Evolutionary conservation across 768 basidiomycete genomes (phyloP).

Genomic region (Tephrocybe rancida): DNA sequence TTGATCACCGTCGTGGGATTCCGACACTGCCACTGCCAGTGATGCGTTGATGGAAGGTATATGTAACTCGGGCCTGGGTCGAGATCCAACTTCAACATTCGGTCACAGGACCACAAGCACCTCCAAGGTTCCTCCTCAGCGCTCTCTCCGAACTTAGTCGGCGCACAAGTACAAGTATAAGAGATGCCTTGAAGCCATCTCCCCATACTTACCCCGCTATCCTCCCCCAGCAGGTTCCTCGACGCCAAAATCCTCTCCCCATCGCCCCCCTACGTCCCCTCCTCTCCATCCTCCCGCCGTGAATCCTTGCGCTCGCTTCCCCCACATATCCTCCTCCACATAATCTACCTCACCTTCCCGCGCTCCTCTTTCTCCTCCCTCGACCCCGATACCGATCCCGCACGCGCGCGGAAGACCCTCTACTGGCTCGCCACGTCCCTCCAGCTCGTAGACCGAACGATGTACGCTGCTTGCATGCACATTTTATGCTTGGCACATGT

Average conservation of each 20-base stretch:
- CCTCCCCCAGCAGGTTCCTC: conserved; percentile 33
- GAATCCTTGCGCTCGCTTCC: conserved; percentile 43
- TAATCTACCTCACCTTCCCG: conserved; percentile 70
- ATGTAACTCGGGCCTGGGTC: too few relatives aligned
- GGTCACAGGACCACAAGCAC: too few relatives aligned
- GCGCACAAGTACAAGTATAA: too few relatives aligned
- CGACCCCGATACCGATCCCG: conserved; percentile 42
- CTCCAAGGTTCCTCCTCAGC: too few relatives aligned
- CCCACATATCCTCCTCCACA: conserved; percentile 65
- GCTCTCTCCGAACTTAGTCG: too few relatives aligned
- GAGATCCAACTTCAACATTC: too few relatives aligned
- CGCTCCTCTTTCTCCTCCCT: conserved; percentile 31
- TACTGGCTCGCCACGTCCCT: conserved; percentile 71
- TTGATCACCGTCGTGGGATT: too few relatives aligned
- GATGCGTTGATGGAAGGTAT: too few relatives aligned
- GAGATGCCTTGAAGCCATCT: too few relatives aligned
- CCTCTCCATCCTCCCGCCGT: conserved; percentile 1
- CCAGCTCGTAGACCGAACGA: conserved; percentile 62
- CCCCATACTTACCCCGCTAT: too few relatives aligned
- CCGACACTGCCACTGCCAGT: too few relatives aligned
- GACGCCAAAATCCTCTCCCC: conserved; percentile 34
- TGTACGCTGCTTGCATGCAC: conserved; percentile 85
- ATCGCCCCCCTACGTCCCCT: conserved; percentile 24
- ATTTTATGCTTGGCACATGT: conserved; percentile 74
- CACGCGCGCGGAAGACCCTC: conserved; percentile 65